Evolutionary conservation across 495 filamentous ascomycete genomes (phyloP).

Genomic region (Penicillium salamii): DNA sequence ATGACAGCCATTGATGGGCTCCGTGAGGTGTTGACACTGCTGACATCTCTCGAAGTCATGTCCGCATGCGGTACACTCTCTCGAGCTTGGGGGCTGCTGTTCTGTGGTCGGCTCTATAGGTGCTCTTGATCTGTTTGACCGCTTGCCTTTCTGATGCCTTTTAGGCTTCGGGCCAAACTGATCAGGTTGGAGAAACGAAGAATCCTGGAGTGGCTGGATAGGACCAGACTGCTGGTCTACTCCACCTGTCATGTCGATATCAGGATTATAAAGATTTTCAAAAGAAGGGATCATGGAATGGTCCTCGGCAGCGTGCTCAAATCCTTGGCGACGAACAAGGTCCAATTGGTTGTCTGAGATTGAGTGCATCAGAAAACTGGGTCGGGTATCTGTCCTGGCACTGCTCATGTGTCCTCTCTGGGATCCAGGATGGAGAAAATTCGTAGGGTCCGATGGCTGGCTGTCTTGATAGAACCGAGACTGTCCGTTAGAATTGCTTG

Average conservation of each 20-base stretch:
- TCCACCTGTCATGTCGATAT: background rate
- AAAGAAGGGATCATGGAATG: background rate
- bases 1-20: background rate
- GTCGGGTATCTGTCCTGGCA: background rate
- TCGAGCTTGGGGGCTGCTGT: background rate
- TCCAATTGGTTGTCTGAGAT: background rate
- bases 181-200: background rate
- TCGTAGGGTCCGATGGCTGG: too few species aligned
- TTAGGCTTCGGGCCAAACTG: background rate
- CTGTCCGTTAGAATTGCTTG: too few species aligned
- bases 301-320: background rate
- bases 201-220: background rate
- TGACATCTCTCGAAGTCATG: background rate
- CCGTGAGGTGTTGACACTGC: background rate
- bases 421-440: too few species aligned
- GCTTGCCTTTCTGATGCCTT: background rate
- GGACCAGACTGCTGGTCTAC: background rate
- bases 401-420: background rate
- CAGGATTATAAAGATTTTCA: too few species aligned
- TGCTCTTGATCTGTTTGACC: background rate
- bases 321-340: background rate
- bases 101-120: background rate
- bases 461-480: too few species aligned
- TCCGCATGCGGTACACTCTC: background rate
- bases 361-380: background rate